These are phyloP conservation scores for Aureobasidium uvarum DNA, from an alignment of 2,329 filamentous ascomycete species.

Conservation along the genomic window DNA sequence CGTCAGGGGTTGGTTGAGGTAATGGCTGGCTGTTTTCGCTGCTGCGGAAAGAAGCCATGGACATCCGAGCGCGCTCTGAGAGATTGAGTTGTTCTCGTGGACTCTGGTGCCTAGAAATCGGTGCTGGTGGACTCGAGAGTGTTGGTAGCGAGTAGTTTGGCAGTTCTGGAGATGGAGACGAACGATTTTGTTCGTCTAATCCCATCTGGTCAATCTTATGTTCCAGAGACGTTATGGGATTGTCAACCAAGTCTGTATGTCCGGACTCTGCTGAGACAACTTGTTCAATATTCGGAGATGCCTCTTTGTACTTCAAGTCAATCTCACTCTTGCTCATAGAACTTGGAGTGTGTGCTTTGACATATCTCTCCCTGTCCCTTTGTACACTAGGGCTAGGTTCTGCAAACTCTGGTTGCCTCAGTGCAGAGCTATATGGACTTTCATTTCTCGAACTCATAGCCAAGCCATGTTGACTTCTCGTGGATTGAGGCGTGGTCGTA, in stretches of 20 bases:
- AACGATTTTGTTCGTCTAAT: not conserved
- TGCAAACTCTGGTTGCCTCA: not conserved
- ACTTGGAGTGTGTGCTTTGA: not conserved
- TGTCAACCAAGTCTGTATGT: not conserved
- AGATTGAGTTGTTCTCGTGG: conserved; percentile 41
- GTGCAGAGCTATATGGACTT: not conserved
- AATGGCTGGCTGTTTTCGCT: conserved; percentile 30
- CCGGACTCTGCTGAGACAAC: not conserved
- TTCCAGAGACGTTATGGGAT: not conserved
- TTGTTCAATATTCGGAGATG: not conserved
- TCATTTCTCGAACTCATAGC: not conserved
- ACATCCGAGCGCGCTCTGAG: conserved; percentile 49
- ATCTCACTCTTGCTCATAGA: not conserved
- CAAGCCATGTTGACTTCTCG: not conserved
- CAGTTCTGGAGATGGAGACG: not conserved
- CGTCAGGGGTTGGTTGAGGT: conserved; percentile 34
- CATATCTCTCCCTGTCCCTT: not conserved
- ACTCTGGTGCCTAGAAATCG: conserved; percentile 31
- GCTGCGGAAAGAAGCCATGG: conserved; percentile 41
- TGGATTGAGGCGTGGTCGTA: not conserved
- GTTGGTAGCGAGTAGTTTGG: not conserved
- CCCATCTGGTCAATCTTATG: not conserved
- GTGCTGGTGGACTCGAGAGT: not conserved
- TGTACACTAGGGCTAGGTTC: not conserved
- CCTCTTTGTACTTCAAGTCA: not conserved